Evolutionary conservation across 2,329 filamentous ascomycete species (phyloP), one percentile per base, ranked within the genome.

Genomic region (Arthroderma sp.): DNA sequence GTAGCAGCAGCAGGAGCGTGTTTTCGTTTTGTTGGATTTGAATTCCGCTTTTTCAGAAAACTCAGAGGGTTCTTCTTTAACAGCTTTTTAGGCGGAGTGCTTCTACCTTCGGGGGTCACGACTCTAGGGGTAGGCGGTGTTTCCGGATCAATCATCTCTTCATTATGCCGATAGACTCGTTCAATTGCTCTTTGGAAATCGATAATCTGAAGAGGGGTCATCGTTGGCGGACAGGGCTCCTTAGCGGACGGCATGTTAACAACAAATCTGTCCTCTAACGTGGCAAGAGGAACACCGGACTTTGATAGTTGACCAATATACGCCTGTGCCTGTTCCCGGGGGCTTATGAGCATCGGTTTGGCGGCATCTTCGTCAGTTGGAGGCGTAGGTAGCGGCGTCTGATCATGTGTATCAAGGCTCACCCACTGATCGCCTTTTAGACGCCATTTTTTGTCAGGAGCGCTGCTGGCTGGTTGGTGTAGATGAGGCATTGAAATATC

Each of bases 221-320:
- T 62, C 1, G 53, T 58, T 4, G 62, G 59, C 3, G 64, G 64
- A 37, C 63, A 64, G 1, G 65, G 63, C 2, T 67, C 63, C 33
- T 57, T 63, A 3, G 64, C 63, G 15, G 62, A 61, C 4, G 64
- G 64, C 63, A 66, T 68, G 40, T 67, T 57, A 31, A 67, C 61
- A 38, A 66, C 63, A 47, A 66, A 67, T 52, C 55, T 57, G 46
- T 68, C 64, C 42, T 63, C 61, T 58, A 62, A 60, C 33, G 62
- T 59, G 9, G 56, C 60, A 27, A 57, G 51, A 1, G 58, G 61
- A 29, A 54, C 55, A 15, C 57, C 52, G 22, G 57, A 55, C 1
- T 53, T 55, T 4, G 58, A 60, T 7, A 61, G 46, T 10, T 57
- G 58, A 5, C 37, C 30, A 9, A 49, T 38, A 42, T 45, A 47